phyloP scores from a whole-genome alignment of 768 basidiomycete species.

The Termitomyces sp. region DNA sequence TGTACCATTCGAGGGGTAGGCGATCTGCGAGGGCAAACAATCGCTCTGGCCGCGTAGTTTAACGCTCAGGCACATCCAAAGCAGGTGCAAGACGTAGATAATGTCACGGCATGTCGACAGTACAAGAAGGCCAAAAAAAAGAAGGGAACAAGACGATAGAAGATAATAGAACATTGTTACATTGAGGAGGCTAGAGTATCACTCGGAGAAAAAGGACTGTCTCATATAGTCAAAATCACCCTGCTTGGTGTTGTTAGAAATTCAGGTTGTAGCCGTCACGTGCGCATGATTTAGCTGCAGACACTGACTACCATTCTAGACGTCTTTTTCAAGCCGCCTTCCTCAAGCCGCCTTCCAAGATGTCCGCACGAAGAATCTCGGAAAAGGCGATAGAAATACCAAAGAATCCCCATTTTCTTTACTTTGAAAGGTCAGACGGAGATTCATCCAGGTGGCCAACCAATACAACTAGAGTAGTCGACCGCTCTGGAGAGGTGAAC shows the following conservation, averaged over 20 bases:
- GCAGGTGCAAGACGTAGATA: slow-evolving; percentile 57
- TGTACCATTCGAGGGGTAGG: slow-evolving; percentile 35
- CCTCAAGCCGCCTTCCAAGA: slow-evolving; percentile 1
- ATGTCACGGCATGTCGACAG: slow-evolving; percentile 33
- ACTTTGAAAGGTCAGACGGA: slow-evolving; percentile 62
- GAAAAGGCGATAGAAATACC: slow-evolving; percentile 32
- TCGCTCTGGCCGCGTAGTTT: slow-evolving; percentile 62
- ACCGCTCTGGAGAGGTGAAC: slow-evolving; percentile 62
- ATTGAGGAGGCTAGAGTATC: background rate
- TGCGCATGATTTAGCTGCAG: background rate
- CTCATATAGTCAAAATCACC: background rate
- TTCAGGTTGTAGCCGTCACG: background rate
- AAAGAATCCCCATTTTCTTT: slow-evolving; percentile 46
- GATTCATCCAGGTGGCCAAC: slow-evolving; percentile 46
- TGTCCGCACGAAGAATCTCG: slow-evolving; percentile 24
- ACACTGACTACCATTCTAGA: background rate
- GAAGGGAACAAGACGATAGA: no score
- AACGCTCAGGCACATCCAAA: slow-evolving; percentile 49
- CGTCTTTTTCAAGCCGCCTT: background rate
- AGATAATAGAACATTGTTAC: background rate
- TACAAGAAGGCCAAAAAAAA: background rate
- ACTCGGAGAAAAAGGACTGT: background rate
- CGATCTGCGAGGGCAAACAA: slow-evolving; percentile 46
- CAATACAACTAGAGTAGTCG: slow-evolving; percentile 47
- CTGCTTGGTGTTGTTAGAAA: slow-evolving; percentile 7